Evolutionary conservation across 169 alveolate species (phyloP), one percentile per base, ranked within the genome.

Genomic region (Plasmodium sp.): DNA sequence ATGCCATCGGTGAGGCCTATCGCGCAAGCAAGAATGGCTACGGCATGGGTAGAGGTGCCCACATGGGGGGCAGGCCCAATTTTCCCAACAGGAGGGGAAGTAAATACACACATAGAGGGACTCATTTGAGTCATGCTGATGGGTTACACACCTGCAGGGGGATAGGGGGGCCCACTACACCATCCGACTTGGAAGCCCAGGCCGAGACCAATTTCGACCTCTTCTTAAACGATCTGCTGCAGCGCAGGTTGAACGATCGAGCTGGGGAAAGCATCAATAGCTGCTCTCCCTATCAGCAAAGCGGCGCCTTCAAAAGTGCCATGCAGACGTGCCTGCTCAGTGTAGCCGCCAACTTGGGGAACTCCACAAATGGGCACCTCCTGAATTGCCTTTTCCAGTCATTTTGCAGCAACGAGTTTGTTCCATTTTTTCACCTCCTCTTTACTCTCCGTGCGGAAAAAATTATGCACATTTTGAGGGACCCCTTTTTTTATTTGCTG

Each of bases 401-500:
- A 6, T 80, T 90, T 43, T 79, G 34, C 54, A 90, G 22, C 51
- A 80, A 90, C 73, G 36, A 90, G 34, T 80, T 18, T 90, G 58
- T 90, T 27, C 94, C 31, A 4, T 58, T 81, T 31, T 90, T 90
- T 54, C 83, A 80, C 51, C 36, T 90, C 36, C 82, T 90, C 73
- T 45, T 80, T 67, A 22, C 71, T 27, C 71, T 80, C 43, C 73
- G 73, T 51, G 82, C 48, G 73, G 84, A 90, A 34, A 67, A 22
- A 5, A 58, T 79, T 14, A 27, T 33, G 31, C 67, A 80, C 43
- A 54, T 80, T 62, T 90, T 90, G 71, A 58, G 34, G 14, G 94
- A 90, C 33, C 91, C 90, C 33, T 90, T 90, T 71, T 90, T 90
- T 90, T 90, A 62, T 80, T 80, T 90, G 33, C 77, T 67, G n/a